phyloP scores from a whole-genome alignment of 306 rosid genomes.

The Prunus padus region DNA sequence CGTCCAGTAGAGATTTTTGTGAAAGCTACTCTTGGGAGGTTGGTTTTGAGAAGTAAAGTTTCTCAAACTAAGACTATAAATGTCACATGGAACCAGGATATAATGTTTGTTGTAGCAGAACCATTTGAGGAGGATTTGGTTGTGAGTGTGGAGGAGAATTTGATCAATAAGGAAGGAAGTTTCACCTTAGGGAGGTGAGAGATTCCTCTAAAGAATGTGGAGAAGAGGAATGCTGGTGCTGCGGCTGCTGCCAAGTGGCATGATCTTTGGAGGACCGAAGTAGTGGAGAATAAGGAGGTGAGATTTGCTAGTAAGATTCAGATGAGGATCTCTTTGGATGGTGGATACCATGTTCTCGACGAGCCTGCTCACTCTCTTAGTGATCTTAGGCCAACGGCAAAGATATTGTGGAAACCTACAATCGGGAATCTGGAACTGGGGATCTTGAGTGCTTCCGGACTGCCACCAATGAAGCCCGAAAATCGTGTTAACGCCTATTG shows the following conservation, averaged over 20 bases:
- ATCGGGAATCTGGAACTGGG: neutral
- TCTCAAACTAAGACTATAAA: neutral
- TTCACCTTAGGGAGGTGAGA: neutral
- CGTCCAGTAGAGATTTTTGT: neutral
- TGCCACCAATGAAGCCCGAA: neutral
- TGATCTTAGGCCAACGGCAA: slow-evolving; percentile 14
- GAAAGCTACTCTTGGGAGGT: neutral
- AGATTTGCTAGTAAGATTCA: slow-evolving; percentile 9
- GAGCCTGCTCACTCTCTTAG: slow-evolving; percentile 5
- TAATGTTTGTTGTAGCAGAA: slow-evolving; percentile 16
- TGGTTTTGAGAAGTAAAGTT: neutral
- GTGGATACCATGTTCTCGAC: slow-evolving; percentile 11
- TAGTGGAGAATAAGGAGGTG: too few relatives aligned
- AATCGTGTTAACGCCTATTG: slow-evolving; percentile 37
- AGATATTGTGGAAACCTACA: neutral
- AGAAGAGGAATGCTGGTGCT: neutral
- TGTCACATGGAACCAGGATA: slow-evolving; percentile 3
- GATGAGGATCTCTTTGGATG: slow-evolving; percentile 18
- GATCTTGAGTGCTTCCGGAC: slow-evolving; percentile 6
- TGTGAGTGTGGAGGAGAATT: neutral
- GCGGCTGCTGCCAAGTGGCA: neutral
- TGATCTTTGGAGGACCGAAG: neutral
- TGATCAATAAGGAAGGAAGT: neutral
- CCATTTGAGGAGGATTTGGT: neutral
- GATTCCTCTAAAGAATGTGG: neutral